phyloP scores from a whole-genome alignment of 441 rosid species.

The Mallotus japonicus region DNA sequence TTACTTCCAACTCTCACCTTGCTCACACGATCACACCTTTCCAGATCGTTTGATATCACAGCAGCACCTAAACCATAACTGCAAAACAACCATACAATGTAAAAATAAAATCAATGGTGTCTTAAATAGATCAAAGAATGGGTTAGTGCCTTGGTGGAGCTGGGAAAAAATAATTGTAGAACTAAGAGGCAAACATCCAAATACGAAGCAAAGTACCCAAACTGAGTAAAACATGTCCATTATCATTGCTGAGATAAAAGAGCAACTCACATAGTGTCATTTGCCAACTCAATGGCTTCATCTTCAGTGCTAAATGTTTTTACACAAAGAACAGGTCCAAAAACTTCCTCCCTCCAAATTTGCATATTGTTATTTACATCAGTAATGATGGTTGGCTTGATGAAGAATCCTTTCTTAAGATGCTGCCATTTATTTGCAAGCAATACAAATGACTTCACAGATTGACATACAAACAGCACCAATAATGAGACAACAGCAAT shows the following conservation, averaged over 20 bases:
- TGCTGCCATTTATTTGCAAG: conserved; percentile 51
- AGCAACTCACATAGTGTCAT: conserved; percentile 76
- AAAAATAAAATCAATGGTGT: background rate
- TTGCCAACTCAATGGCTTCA: conserved; percentile 92
- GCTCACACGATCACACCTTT: conserved; percentile 90
- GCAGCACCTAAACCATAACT: conserved; percentile 89
- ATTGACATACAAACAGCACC: conserved; percentile 10
- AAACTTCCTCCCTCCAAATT: conserved; percentile 99
- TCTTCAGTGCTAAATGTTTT: conserved; percentile 88
- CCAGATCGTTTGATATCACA: conserved; percentile 79
- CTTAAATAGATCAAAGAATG: conserved; percentile 2
- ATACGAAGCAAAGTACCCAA: background rate
- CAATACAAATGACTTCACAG: conserved; percentile 16
- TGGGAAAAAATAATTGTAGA: too few species aligned
- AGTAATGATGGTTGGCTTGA: conserved; percentile 77
- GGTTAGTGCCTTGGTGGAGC: too few species aligned
- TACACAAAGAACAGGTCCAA: conserved; percentile 91
- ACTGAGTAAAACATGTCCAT: background rate
- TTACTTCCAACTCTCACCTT: conserved; percentile 47
- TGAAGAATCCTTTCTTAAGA: conserved; percentile 72
- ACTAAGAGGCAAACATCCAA: background rate
- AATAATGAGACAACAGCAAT: conserved; percentile 14
- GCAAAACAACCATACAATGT: conserved; percentile 24
- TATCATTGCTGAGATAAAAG: conserved; percentile 6
- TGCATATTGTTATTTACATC: conserved; percentile 83